Percentiles rank a stretch among this genome's conserved stretches.
These are phyloP conservation scores for Fraxinus quadrangulata DNA, from an alignment of 257 asterid genomes.

Conservation along the genomic window DNA sequence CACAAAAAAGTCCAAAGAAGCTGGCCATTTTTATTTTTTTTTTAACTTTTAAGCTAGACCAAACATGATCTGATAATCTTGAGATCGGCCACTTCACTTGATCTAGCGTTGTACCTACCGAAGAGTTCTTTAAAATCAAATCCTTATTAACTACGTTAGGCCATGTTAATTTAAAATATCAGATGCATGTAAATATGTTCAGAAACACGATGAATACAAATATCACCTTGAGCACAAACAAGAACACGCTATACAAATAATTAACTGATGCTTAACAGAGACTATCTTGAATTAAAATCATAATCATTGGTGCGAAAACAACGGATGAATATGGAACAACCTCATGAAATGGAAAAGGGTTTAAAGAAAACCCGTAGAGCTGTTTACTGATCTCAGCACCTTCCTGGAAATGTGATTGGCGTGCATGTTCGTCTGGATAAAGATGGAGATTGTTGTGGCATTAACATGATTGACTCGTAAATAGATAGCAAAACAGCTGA, in stretches of 20 bases:
- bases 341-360: background rate
- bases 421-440: background rate
- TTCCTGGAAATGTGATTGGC: background rate
- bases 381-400: background rate
- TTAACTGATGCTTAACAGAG: too few species aligned
- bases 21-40: too few species aligned
- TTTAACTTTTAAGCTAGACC: too few species aligned
- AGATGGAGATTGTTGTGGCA: background rate
- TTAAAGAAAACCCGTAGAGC: background rate
- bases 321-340: background rate
- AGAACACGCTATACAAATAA: background rate
- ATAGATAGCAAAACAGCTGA: conserved; percentile 58
- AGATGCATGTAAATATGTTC: background rate
- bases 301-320: background rate
- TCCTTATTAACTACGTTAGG: background rate
- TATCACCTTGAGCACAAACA: too few species aligned
- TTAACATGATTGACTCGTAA: conserved; percentile 34
- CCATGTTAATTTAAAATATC: background rate
- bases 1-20: too few species aligned
- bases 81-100: background rate
- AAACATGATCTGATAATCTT: too few species aligned
- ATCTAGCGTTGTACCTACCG: background rate
- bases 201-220: too few species aligned
- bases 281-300: background rate
- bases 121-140: background rate